Percentiles rank a stretch among this genome's conserved stretches.
phyloP scores from a whole-genome alignment of 352 stramenopile species.

The Pythium diclinum region DNA sequence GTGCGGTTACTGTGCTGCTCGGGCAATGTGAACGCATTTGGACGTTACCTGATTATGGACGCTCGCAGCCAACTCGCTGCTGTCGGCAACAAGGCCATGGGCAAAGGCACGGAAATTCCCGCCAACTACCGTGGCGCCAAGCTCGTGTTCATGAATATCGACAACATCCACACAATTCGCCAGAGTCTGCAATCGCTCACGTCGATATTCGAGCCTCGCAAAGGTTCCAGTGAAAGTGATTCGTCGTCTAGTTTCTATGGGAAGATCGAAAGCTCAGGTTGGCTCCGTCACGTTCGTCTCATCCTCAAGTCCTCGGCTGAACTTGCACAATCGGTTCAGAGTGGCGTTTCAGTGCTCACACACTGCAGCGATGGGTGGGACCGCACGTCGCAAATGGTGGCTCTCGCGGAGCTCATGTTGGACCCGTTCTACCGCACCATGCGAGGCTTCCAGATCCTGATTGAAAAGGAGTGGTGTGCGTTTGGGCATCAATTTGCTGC shows the following conservation, averaged over 20 bases:
- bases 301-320: slow-evolving; percentile 92
- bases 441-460: slow-evolving; percentile 93
- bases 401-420: slow-evolving; percentile 95
- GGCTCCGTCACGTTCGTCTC: slow-evolving; percentile 93
- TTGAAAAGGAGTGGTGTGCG: slow-evolving; percentile 99
- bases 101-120: slow-evolving; percentile 95
- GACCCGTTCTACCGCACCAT: slow-evolving; percentile 98
- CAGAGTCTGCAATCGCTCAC: slow-evolving; percentile 90
- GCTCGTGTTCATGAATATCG: slow-evolving; percentile 97
- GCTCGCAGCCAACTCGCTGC: slow-evolving; percentile 77
- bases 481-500: slow-evolving; percentile 98
- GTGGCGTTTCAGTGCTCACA: slow-evolving; percentile 93
- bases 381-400: slow-evolving; percentile 96
- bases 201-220: slow-evolving; percentile 72
- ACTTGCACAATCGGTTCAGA: slow-evolving; percentile 92
- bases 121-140: slow-evolving; percentile 94
- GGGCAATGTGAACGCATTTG: slow-evolving; percentile 40
- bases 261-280: slow-evolving; percentile 93
- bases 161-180: slow-evolving; percentile 98
- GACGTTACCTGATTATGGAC: slow-evolving; percentile 83
- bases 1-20: slow-evolving; percentile 67
- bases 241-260: slow-evolving; percentile 78
- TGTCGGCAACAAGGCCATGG: slow-evolving; percentile 88
- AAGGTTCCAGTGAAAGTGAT: slow-evolving; percentile 73
- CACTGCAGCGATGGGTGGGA: slow-evolving; percentile 99